A percentile compares a stretch with the other conserved stretches of the same genome.
These are phyloP conservation scores for Straminergon stramineum DNA, from an alignment of 225 moss, liverwort and hornwort genomes.

Conservation along the genomic window DNA sequence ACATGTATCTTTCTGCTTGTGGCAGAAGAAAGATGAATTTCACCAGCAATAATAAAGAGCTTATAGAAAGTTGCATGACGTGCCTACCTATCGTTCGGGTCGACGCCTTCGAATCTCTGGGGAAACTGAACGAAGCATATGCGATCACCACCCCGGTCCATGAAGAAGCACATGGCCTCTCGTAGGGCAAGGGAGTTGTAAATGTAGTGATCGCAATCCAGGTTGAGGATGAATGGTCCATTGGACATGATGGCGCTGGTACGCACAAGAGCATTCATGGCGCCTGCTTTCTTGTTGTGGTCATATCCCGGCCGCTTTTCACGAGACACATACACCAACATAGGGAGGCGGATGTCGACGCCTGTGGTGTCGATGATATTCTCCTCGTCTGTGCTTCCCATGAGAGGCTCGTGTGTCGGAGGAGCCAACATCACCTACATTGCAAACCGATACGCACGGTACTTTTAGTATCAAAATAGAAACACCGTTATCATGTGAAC, in stretches of 20 bases:
- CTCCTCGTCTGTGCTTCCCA: slow-evolving; percentile 72
- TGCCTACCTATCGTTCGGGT: slow-evolving; percentile 62
- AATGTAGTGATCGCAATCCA: slow-evolving; percentile 90
- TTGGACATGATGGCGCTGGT: slow-evolving; percentile 96
- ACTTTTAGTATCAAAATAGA: background rate
- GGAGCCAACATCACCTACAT: slow-evolving; percentile 83
- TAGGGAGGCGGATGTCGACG: slow-evolving; percentile 76
- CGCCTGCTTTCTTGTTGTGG: slow-evolving; percentile 95
- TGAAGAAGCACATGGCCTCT: slow-evolving; percentile 88
- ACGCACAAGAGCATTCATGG: slow-evolving; percentile 89
- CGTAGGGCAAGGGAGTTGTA: slow-evolving; percentile 73
- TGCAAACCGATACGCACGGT: background rate
- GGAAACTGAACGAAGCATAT: slow-evolving; percentile 76
- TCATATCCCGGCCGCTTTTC: slow-evolving; percentile 93
- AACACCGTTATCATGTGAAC: background rate
- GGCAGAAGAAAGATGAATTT: background rate
- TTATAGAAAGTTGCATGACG: background rate
- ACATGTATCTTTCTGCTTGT: background rate
- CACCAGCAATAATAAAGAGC: background rate
- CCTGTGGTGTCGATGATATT: slow-evolving; percentile 82
- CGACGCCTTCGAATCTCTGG: slow-evolving; percentile 85
- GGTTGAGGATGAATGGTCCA: slow-evolving; percentile 78
- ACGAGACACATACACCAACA: slow-evolving; percentile 90
- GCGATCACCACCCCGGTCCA: slow-evolving; percentile 82
- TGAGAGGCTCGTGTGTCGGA: slow-evolving; percentile 61